Evolutionary conservation across 768 basidiomycete species (phyloP).

Genomic region (Rhizopogon salebrosus): DNA sequence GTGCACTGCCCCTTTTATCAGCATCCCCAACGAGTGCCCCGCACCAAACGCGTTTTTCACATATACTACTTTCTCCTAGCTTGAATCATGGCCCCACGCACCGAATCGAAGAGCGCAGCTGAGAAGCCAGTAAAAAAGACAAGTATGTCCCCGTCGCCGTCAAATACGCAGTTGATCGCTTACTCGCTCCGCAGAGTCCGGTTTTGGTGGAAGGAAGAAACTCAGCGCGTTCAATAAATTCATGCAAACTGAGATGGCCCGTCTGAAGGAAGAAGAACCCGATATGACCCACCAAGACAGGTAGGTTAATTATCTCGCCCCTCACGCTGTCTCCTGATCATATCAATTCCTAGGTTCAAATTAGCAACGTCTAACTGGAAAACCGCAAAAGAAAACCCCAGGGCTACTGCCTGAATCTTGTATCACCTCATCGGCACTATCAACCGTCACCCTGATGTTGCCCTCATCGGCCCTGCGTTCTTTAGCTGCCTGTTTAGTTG

Average conservation of each 20-base stretch:
- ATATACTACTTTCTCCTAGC: constrained; percentile 4
- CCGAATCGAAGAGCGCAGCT: constrained; percentile 34
- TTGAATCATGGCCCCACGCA: constrained; percentile 39
- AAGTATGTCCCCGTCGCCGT: constrained; percentile 33
- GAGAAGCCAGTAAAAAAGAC: constrained; percentile 51
- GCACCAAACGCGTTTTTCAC: constrained; percentile 7
- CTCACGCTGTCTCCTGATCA: neutral
- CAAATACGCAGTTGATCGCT: constrained; percentile 14
- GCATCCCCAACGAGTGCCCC: constrained; percentile 21
- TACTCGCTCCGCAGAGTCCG: constrained; percentile 40
- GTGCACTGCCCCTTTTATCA: constrained; percentile 25
- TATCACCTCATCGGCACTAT: constrained; percentile 3
- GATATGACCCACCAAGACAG: constrained; percentile 69
- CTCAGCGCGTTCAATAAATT: constrained; percentile 76
- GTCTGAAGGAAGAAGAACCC: constrained; percentile 72
- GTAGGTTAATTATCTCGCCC: constrained; percentile 32
- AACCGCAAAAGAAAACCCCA: constrained; percentile 63
- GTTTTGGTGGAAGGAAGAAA: constrained; percentile 49
- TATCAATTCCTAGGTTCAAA: constrained; percentile 49
- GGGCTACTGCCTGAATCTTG: constrained; percentile 23
- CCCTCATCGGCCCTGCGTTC: constrained; percentile 3
- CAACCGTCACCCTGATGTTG: constrained; percentile 1
- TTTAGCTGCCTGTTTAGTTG: constrained; percentile 3
- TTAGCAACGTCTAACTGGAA: constrained; percentile 76
- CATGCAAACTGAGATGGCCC: constrained; percentile 74